Percentiles rank a stretch among this genome's conserved stretches.
These are phyloP conservation scores for Stylosanthes scabra DNA, from an alignment of 331 rosid genomes.

Conservation along the genomic window DNA sequence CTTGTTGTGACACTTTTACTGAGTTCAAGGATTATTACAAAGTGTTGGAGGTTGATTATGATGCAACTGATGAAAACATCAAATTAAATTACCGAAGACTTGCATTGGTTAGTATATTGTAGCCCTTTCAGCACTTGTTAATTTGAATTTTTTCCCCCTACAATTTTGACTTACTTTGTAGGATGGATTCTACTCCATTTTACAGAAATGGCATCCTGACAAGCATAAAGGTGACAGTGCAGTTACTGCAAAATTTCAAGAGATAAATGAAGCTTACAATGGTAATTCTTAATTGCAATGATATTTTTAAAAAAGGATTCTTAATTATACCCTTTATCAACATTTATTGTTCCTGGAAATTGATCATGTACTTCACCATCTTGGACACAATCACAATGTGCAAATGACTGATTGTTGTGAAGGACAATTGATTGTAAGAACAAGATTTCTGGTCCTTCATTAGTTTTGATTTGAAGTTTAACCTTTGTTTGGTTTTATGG, in stretches of 20 bases:
- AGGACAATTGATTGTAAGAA: background rate
- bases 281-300: conserved; percentile 52
- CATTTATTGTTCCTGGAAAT: conserved; percentile 20
- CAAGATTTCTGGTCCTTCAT: conserved; percentile 13
- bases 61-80: conserved; percentile 81
- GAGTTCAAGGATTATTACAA: conserved; percentile 75
- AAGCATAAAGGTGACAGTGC: conserved; percentile 65
- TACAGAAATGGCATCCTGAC: conserved; percentile 93
- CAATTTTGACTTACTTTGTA: conserved; percentile 34
- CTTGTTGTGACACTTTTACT: conserved; percentile 31
- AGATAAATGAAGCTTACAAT: conserved; percentile 81
- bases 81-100: conserved; percentile 74
- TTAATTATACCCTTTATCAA: background rate
- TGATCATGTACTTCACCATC: background rate
- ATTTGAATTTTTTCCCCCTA: background rate
- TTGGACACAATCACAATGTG: conserved; percentile 16
- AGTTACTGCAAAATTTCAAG: conserved; percentile 82
- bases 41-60: conserved; percentile 84
- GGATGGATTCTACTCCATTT: conserved; percentile 40
- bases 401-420: background rate
- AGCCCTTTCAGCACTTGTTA: conserved; percentile 18
- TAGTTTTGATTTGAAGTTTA: conserved; percentile 27
- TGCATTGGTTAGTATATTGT: conserved; percentile 70
- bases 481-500: conserved; percentile 27
- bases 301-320: background rate